Percentiles rank a stretch among this genome's conserved stretches.
phyloP scores from a whole-genome alignment of 345 rosid genomes.

The Linum lewisii region DNA sequence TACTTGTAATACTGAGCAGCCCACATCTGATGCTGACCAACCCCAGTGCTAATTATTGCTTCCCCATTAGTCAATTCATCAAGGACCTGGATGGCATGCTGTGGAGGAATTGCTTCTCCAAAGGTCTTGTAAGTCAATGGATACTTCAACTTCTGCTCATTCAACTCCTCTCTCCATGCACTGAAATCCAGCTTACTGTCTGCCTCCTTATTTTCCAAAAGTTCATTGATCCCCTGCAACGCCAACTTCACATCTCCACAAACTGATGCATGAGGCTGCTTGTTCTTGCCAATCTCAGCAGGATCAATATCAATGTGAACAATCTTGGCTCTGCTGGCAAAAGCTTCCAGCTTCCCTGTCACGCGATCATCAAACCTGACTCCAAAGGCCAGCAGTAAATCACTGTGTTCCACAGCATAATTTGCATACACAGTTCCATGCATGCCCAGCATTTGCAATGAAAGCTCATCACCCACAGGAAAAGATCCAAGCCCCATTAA shows the following conservation, averaged over 20 bases:
- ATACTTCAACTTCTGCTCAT: slow-evolving; percentile 52
- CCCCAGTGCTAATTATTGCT: slow-evolving; percentile 88
- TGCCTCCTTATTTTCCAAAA: slow-evolving; percentile 42
- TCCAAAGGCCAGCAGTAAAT: slow-evolving; percentile 85
- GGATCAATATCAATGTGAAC: slow-evolving; percentile 93
- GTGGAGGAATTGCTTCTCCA: slow-evolving; percentile 88
- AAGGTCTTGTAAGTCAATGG: slow-evolving; percentile 76
- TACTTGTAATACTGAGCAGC: slow-evolving; percentile 99
- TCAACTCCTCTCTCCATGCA: slow-evolving; percentile 66
- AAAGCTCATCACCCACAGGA: slow-evolving; percentile 52
- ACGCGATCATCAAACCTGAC: slow-evolving; percentile 97
- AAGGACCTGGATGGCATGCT: slow-evolving; percentile 77
- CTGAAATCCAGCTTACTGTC: slow-evolving; percentile 48
- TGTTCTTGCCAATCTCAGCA: slow-evolving; percentile 95
- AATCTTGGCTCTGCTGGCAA: slow-evolving; percentile 89
- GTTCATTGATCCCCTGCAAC: slow-evolving; percentile 54
- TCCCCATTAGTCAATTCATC: slow-evolving; percentile 78
- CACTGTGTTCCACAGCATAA: slow-evolving; percentile 81
- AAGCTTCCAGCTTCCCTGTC: slow-evolving; percentile 91
- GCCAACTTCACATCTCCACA: slow-evolving; percentile 85
- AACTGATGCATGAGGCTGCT: slow-evolving; percentile 87
- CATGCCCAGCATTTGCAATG: slow-evolving; percentile 94
- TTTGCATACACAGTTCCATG: slow-evolving; percentile 93
- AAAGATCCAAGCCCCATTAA: slow-evolving; percentile 91
- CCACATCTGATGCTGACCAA: slow-evolving; percentile 99